A percentile compares a stretch with the other conserved stretches of the same genome.
These are phyloP conservation scores for Penicillium psychrofluorescens DNA, from an alignment of 495 filamentous ascomycete species.

Conservation along the genomic window DNA sequence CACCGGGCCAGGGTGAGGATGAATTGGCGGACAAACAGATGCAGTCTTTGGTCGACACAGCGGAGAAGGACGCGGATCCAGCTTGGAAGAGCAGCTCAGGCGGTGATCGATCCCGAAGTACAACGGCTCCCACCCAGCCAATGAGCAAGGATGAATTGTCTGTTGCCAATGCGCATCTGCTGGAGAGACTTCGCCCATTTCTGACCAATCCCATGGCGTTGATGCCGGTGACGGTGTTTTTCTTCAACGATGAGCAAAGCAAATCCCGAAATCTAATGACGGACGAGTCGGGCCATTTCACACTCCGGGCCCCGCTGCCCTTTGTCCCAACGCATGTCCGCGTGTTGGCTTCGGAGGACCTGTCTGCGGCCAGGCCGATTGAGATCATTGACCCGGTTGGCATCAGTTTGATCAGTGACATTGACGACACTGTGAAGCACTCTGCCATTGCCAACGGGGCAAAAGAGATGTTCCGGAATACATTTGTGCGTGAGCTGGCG, in stretches of 20 bases:
- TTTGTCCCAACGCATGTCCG: constrained; percentile 88
- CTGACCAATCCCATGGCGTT: constrained; percentile 69
- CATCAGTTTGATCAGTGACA: constrained; percentile 91
- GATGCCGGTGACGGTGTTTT: constrained; percentile 78
- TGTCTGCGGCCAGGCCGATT: constrained; percentile 72
- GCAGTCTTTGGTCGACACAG: constrained; percentile 61
- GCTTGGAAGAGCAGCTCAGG: constrained; percentile 46
- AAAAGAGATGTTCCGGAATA: constrained; percentile 91
- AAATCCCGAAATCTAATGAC: constrained; percentile 74
- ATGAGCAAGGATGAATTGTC: constrained; percentile 66
- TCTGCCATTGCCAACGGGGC: constrained; percentile 82
- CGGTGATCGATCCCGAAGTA: constrained; percentile 6
- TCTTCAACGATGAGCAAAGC: constrained; percentile 75
- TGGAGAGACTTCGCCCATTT: constrained; percentile 83
- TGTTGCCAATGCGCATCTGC: constrained; percentile 75
- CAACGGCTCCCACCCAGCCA: constrained; percentile 34
- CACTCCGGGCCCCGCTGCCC: constrained; percentile 63
- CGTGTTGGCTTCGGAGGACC: constrained; percentile 75
- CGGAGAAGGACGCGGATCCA: constrained; percentile 60
- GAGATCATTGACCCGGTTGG: constrained; percentile 70
- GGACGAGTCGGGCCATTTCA: constrained; percentile 83
- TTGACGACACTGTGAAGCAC: constrained; percentile 97
- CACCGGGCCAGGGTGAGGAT: constrained; percentile 33
- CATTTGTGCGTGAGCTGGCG: constrained; percentile 76
- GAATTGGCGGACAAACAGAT: constrained; percentile 65